Base-by-base conservation (phyloP, 2,329 filamentous ascomycete species). In the Phaeosphaeria sp. region DNA sequence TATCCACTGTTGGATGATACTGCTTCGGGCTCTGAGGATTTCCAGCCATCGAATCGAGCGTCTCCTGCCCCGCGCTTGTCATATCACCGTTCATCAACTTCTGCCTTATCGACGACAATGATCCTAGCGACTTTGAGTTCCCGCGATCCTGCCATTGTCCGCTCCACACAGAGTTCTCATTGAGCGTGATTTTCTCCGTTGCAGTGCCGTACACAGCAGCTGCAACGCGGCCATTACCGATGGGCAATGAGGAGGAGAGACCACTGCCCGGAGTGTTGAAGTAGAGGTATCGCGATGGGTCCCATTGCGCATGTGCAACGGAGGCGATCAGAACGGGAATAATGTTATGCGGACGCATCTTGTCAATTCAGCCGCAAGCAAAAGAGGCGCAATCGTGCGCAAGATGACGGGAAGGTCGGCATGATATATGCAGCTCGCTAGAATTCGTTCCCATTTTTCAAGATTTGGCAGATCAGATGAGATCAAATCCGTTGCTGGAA, bases 121-220 rank as follows among this genome's bases (percentile, higher is more conserved):
- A 21, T 17, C 33, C 36, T 39, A 24, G n/a, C 20, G 61, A 51
- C 8, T 56, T 55, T 5, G n/a, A 43, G 36, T 56, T 56, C 8
- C 39, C 55, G 5, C 61, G 61, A 42, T 64, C 57, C 36, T 50
- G 47, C 49, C 45, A 60, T n/a, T 57, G 54, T 24, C 56, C 56
- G 22, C 49, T 58, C 61, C 61, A 64, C 3, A 64, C 53, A 4
- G 59, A 58, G 17, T 62, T 57, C 43, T 65, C 62, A 30, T 65
- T 65, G 17, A 65, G 47, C 1, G 49, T 33, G 17, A 65, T 45
- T 8, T 44, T 59, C 20, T 65, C 62, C 15, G n/a, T 22, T 15
- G 47, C 27, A 8, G 49, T 45, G n/a, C 62, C 62, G 39, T 59
- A 65, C 1, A 63, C 48, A 1, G 51, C 44, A 4, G 47, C 62